phyloP scores from a whole-genome alignment of 208 protist genomes.

The Angomonas ambiguus region DNA sequence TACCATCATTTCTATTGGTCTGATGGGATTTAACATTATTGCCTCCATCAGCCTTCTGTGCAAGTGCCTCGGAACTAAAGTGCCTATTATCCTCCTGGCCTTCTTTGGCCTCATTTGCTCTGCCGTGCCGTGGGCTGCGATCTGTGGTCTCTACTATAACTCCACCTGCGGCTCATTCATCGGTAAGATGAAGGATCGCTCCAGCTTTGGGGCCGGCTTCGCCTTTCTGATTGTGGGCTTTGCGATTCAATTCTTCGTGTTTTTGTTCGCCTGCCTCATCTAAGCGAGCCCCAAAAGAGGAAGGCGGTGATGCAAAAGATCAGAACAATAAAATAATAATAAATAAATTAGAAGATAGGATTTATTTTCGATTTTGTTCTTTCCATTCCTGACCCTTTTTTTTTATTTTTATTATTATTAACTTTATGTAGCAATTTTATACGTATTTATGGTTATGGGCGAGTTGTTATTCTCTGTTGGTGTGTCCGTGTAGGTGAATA shows the following conservation, averaged over 20 bases:
- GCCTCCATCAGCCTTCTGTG: constrained; percentile 10
- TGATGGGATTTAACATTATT: constrained; percentile 4
- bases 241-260: constrained; percentile 20
- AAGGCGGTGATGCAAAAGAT: background rate
- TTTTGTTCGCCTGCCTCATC: constrained; percentile 24
- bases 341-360: constrained; percentile 5
- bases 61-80: constrained; percentile 26
- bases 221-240: constrained; percentile 26
- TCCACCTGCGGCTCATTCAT: constrained; percentile 19
- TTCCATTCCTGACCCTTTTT: background rate
- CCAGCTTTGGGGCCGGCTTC: constrained; percentile 26
- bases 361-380: constrained; percentile 11
- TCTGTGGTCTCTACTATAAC: constrained; percentile 31
- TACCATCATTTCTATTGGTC: constrained; percentile 26
- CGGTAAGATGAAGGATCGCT: constrained; percentile 15
- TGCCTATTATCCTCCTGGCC: constrained; percentile 19
- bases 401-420: background rate
- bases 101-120: constrained; percentile 23
- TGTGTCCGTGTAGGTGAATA: background rate
- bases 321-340: background rate
- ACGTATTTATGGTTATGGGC: too few species aligned
- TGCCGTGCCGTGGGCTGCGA: constrained; percentile 19
- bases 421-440: too few species aligned
- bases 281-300: background rate
- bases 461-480: background rate